A percentile compares a stretch with the other conserved stretches of the same genome.
phyloP scores from a whole-genome alignment of 805 yeast species.

The Torulaspora microellipsoides region DNA sequence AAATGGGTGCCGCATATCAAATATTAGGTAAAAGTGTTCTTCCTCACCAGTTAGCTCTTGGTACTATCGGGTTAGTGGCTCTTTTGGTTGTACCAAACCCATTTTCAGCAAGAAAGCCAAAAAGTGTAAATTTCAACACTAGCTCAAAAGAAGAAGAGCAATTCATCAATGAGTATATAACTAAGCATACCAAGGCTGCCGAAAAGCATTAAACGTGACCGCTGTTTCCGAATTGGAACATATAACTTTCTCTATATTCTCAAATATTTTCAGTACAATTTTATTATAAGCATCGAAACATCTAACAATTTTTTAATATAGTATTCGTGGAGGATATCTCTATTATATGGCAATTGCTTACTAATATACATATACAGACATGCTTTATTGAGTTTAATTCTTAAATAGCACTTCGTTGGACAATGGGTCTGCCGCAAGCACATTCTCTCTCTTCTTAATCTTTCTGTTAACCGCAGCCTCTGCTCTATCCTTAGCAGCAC shows the following conservation, averaged over 20 bases:
- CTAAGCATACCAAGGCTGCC: slow-evolving; percentile 33
- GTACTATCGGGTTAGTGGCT: slow-evolving; percentile 68
- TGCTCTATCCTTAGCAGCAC: slow-evolving; percentile 68
- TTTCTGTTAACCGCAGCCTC: slow-evolving; percentile 76
- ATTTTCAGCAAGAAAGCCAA: slow-evolving; percentile 50
- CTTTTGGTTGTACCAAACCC: slow-evolving; percentile 68
- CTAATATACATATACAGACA: no score
- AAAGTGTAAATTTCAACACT: slow-evolving; percentile 68
- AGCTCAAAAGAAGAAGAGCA: slow-evolving; percentile 83
- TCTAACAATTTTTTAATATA: no score
- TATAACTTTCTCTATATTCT: neutral
- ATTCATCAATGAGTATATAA: slow-evolving; percentile 70
- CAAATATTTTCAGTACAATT: slow-evolving; percentile 5
- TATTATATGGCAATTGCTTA: no score
- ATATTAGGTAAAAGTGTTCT: slow-evolving; percentile 81
- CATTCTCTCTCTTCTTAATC: slow-evolving; percentile 68
- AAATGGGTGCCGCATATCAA: slow-evolving; percentile 80
- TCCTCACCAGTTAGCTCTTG: slow-evolving; percentile 80
- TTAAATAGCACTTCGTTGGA: slow-evolving; percentile 74
- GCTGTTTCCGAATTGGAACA: no score
- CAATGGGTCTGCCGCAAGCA: slow-evolving; percentile 75
- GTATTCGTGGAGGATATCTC: no score
- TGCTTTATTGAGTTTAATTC: slow-evolving; percentile 6
- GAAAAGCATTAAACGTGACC: slow-evolving; percentile 3
- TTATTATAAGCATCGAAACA: no score